Base-by-base conservation (phyloP, 208 protist species). In the Leishmania guyanensis region DNA sequence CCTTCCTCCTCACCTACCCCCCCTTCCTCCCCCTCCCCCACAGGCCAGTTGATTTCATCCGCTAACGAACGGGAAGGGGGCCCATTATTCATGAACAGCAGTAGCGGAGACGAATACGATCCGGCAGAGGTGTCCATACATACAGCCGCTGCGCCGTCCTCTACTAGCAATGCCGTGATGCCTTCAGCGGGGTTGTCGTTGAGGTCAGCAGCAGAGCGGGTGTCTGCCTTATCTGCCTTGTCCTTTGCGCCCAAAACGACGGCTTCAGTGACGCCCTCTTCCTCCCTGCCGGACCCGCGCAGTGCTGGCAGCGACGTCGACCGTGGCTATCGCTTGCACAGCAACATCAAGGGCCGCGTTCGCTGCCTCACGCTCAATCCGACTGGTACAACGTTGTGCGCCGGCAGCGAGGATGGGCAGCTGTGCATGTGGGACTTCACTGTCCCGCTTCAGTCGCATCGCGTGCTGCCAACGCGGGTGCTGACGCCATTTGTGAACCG, bases 401-500 rank as follows among this genome's bases (percentile, higher is more conserved):
- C 91, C 6, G 91, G 85, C n/a, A 89, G 90, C 43, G 91, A 95
- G 39, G 91, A 94, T 73, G 93, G 93, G 2, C 83, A 88, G 70
- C 74, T 96, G 14, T 93, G 85, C 83, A 95, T 96, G 90, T 96
- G 91, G 91, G 91, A 95, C 74, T 95, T 96, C 68, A 77, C 60
- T 3, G 68, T 79, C 17, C 81, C 89, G 0, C 82, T 93, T 48
- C 82, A 83, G 17, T 88, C 88, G 43, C 81, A 79, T 69, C 84
- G 84, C 9, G 51, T 94, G 10, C 78, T 82, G 62, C 90, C 91
- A 20, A 96, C 93, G 60, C 91, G 93, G 9, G 78, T 91, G 71
- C 88, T 96, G 56, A 95, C 90, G 9, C 93, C 93, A 16, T 96
- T 96, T 88, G 90, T 93, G 5, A 94, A 95, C 60, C 90, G 93